Percentiles rank a stretch among this genome's conserved stretches.
These are phyloP conservation scores for Penicillium sp. DNA, from an alignment of 2,329 filamentous ascomycete species.

Conservation along the genomic window DNA sequence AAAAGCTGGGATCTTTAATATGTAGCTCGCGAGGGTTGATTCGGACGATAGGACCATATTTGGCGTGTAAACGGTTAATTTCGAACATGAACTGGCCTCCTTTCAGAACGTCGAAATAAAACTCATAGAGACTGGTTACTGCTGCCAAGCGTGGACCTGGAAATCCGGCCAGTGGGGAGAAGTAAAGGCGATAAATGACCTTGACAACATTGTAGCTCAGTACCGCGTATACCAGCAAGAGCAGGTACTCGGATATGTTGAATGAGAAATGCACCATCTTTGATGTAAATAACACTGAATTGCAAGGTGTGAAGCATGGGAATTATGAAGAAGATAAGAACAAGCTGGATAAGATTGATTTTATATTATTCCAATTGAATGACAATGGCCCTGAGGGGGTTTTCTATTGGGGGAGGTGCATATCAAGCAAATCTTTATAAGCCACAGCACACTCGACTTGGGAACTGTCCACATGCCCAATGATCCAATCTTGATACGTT, in stretches of 20 bases:
- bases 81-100: neutral
- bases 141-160: neutral
- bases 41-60: neutral
- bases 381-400: no score
- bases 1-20: neutral
- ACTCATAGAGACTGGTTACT: neutral
- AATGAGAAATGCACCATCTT: neutral
- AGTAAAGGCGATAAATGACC: neutral
- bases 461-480: no score
- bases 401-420: no score
- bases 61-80: neutral
- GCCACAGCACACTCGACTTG: no score
- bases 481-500: no score
- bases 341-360: no score
- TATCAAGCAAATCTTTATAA: no score
- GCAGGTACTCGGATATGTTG: neutral
- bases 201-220: neutral
- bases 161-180: neutral
- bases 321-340: neutral
- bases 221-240: neutral
- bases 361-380: no score
- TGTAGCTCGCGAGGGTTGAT: neutral
- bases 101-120: neutral
- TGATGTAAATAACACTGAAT: neutral
- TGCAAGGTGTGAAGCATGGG: no score